phyloP scores from a whole-genome alignment of 768 basidiomycete species.

The Russula earlei region DNA sequence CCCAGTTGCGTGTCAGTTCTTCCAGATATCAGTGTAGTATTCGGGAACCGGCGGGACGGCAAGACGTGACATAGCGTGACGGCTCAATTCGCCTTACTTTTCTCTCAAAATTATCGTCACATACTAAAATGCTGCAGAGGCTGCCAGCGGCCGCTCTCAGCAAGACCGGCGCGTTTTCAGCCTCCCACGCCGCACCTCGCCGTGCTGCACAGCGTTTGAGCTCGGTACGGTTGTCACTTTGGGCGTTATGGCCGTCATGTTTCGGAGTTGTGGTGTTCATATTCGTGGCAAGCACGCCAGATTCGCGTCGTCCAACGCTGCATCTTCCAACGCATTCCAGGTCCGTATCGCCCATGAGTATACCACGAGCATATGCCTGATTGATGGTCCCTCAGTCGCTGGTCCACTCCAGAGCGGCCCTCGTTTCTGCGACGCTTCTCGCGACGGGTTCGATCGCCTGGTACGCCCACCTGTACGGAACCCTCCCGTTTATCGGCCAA shows the following conservation, averaged over 20 bases:
- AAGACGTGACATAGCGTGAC: conserved; percentile 35
- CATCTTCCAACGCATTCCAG: conserved; percentile 50
- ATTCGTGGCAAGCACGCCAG: conserved; percentile 43
- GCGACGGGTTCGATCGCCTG: conserved; percentile 88
- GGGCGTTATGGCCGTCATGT: background rate
- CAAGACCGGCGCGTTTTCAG: conserved; percentile 40
- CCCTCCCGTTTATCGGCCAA: conserved; percentile 81
- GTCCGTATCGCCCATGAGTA: conserved; percentile 32
- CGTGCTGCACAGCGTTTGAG: conserved; percentile 37
- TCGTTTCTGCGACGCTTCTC: conserved; percentile 65
- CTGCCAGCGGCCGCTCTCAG: conserved; percentile 66
- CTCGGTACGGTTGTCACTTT: conserved; percentile 34
- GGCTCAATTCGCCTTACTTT: conserved; percentile 26
- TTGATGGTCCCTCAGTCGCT: conserved; percentile 38
- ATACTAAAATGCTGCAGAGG: conserved; percentile 73
- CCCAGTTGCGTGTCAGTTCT: no score
- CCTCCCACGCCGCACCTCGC: conserved; percentile 36
- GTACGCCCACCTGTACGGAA: conserved; percentile 93
- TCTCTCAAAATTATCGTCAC: conserved; percentile 33
- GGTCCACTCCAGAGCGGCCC: conserved; percentile 59
- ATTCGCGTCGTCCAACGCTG: conserved; percentile 57
- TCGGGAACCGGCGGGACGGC: no score
- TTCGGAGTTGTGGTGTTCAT: conserved; percentile 19
- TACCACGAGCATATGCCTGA: background rate
- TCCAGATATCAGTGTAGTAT: no score